A percentile compares a stretch with the other conserved stretches of the same genome.
These are phyloP conservation scores for Breviolum minutum DNA, from an alignment of 73 alveolate species.

Conservation along the genomic window DNA sequence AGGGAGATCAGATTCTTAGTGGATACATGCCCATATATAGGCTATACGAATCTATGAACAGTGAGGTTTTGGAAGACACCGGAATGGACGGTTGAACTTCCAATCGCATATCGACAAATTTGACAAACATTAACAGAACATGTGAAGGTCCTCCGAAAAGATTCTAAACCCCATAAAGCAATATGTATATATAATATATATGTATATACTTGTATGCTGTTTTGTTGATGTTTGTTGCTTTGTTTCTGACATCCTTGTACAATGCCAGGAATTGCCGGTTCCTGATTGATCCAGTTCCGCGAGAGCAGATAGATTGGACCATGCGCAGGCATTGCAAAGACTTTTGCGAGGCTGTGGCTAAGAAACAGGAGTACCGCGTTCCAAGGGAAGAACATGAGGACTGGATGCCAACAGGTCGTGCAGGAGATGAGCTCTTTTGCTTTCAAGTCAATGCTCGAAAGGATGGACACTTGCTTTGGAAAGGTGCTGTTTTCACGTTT, in stretches of 20 bases:
- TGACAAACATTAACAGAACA: no score
- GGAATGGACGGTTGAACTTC: no score
- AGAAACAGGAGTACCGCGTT: not conserved
- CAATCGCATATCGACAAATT: no score
- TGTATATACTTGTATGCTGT: not conserved
- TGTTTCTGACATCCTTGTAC: not conserved
- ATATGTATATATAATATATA: not conserved
- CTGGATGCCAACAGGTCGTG: slow-evolving; percentile 79
- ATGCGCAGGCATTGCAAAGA: slow-evolving; percentile 68
- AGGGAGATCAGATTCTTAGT: no score
- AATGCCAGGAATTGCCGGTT: slow-evolving; percentile 61
- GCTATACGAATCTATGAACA: no score
- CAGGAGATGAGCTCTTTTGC: slow-evolving; percentile 65
- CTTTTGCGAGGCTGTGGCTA: not conserved
- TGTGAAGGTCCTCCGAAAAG: no score
- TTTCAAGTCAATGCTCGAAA: slow-evolving; percentile 68
- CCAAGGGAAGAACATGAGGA: slow-evolving; percentile 59
- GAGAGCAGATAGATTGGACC: slow-evolving; percentile 50
- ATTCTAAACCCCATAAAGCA: no score
- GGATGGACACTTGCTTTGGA: not conserved
- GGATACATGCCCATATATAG: no score
- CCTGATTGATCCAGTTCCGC: slow-evolving; percentile 55
- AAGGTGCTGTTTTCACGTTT: no score
- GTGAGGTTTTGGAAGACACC: no score
- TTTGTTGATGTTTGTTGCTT: not conserved